phyloP scores from a whole-genome alignment of 306 rosid species.

The Adenanthera pavonina region DNA sequence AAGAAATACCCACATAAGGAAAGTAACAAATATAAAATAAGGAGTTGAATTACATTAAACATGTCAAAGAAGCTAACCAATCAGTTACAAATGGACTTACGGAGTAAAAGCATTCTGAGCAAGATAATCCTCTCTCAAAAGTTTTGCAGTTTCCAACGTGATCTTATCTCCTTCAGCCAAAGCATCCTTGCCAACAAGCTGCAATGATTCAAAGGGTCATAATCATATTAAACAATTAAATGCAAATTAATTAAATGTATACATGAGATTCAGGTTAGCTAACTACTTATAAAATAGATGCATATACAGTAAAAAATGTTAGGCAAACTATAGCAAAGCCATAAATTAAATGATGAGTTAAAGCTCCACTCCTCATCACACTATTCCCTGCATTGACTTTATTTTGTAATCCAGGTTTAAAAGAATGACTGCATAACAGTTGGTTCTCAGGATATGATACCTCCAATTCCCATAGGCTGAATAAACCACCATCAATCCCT shows the following conservation, averaged over 20 bases:
- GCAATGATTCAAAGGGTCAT: conserved; percentile 39
- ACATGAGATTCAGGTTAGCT: conserved; percentile 14
- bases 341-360: conserved; percentile 18
- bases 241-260: no score
- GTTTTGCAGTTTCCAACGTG: conserved; percentile 97
- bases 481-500: conserved; percentile 33
- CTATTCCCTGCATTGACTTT: conserved; percentile 1
- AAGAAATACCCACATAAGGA: conserved; percentile 21
- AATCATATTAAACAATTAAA: not conserved
- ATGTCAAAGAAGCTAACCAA: conserved; percentile 28
- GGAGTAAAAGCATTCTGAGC: conserved; percentile 99
- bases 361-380: conserved; percentile 32
- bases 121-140: conserved; percentile 99
- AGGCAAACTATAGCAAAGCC: conserved; percentile 34
- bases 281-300: conserved; percentile 20
- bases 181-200: conserved; percentile 99
- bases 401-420: conserved; percentile 25
- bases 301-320: conserved; percentile 17
- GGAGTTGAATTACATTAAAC: conserved; percentile 8
- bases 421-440: conserved; percentile 14
- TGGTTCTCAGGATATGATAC: conserved; percentile 21
- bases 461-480: conserved; percentile 27
- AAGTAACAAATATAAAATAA: not conserved
- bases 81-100: conserved; percentile 53
- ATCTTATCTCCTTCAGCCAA: conserved; percentile 98